Base-by-base conservation (phyloP, 768 basidiomycete species). In the Sutorius australiensis region DNA sequence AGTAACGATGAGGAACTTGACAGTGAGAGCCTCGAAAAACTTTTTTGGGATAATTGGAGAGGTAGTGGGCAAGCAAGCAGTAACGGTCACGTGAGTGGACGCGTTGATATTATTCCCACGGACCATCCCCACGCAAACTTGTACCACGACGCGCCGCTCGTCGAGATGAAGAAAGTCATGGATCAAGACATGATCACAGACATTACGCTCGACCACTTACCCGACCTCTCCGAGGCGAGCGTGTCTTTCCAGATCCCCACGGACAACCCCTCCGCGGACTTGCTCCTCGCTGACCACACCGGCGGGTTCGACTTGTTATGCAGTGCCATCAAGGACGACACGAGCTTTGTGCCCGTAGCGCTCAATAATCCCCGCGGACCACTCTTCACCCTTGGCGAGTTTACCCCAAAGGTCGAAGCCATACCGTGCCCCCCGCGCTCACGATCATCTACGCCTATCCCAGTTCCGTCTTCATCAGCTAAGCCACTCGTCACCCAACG, bases 191-290 rank as follows among this genome's bases (percentile, higher is more conserved):
- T 61, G 57, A 62, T 68, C 17, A 65, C 67, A 37, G 73, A 74
- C 66, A 65, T 80, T 19, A 84, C 80, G 51, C 66, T 77, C 44
- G 74, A 78, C 61, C 78, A 82, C 64, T 61, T 83, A 27, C 82
- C 82, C 37, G 81, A 84, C 55, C 62, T 76, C 46, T 82, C 84
- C 4, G 67, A 69, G 8, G 60, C 68, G 6, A 70, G 68, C 36
- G 63, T 66, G 7, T 77, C 75, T 14, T 79, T 81, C 57, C 75
- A 83, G 58, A 75, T 85, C 27, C 75, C 86, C 4, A 67, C 67
- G 8, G 72, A 75, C 41, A 57, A 54, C 9, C 24, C 58, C 19
- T 48, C 66, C 38, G 64, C 67, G 43, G 70, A 72, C 27, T 52
- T 72, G 13, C 66, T 77, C 12, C 64, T 76, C 16, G 72, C 60